Evolutionary conservation across 441 rosid genomes (phyloP), one percentile per base, ranked within the genome.

Genomic region (Eutrema salsugineum): DNA sequence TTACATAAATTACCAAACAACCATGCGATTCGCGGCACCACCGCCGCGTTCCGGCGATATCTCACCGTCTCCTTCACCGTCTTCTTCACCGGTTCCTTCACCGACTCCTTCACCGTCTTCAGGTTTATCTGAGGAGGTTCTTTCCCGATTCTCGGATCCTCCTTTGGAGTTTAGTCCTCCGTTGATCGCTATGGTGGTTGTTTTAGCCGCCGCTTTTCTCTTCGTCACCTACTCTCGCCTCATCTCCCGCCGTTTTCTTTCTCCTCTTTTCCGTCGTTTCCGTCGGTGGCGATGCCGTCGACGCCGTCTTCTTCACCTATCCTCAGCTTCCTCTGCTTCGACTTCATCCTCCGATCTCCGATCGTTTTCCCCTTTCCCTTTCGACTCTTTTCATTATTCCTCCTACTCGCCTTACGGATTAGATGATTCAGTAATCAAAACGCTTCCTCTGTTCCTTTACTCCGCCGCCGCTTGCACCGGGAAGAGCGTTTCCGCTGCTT

Each of bases 101-200:
- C 77, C 80, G 12, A 16, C 78, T 12, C 51, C 68, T 14, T 20
- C 81, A n/a, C 15, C 64, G 4, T 17, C 28, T 22, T 47, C 47
- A 1, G 47, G 77, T 9, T 12, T 55, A 54, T 28, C 65, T 20
- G 38, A 28, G 36, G 6, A 70, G 69, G n/a, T 36, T 73, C 39
- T 75, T 27, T 47, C 69, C 2, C 16, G 59, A 40, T 51, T 83
- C 2, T 69, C 81, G 8, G 84, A 78, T 63, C 75, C 82, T 28
- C 83, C 93, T 7, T 67, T 94, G 15, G 84, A 88, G 70, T 91
- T 91, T 82, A 94, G 89, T 67, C 97, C 97, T 7, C 91, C 94
- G 11, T 64, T 94, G 79, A 94, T 94, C 66, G 99, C 91, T 42
- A 90, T 94, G 97, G 91, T 94, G 19, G 96, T 86, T 0, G 88